Evolutionary conservation across 208 protist species (phyloP), one percentile per base, ranked within the genome.

Genomic region (Novymonas esmeraldas): DNA sequence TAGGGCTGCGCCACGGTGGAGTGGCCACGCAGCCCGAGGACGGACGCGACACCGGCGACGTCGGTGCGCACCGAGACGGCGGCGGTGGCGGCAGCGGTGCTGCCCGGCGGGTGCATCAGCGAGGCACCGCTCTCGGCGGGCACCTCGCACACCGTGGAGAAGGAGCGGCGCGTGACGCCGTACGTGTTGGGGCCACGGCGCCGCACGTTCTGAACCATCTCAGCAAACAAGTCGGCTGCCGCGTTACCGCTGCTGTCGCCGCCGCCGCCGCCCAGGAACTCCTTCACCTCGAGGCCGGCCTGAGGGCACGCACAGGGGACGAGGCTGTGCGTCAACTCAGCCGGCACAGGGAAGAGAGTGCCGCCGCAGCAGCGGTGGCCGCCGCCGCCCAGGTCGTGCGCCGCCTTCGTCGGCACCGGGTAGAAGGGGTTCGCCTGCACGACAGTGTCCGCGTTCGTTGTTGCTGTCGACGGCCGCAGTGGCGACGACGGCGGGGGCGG

Each of bases 1-100:
- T 85, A 88, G n/a, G 90, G 90, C 71, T 95, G 90, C 2, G 45
- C 60, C 31, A 88, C 77, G 5, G 70, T 79, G 13, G 76, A 64
- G 50, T 57, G 73, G 16, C 87, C 85, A 22, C 87, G 84, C 52
- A 93, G 57, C 10, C 78, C 77, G 6, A 95, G 81, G 52, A 93
- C 87, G 11, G 87, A 79, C 28, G 84, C 77, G 16, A 81, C 69
- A 9, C 76, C 89, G 29, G 82, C 64, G 45, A 90, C 70, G 38
- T 77, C 74, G 3, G 78, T 83, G 6, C 58, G 50, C 51, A 82
- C 52, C 42, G 22, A 56, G 28, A 62, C 38, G 26, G 38, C 39
- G 3, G 51, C 36, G 46, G 18, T 34, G 14, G 11, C 11, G 9
- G 44, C 10, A 31, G 65, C 50, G n/a, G 7, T 13, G 5, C 7